phyloP scores from a whole-genome alignment of 352 stramenopile species.

The Globisporangium nagaii region DNA sequence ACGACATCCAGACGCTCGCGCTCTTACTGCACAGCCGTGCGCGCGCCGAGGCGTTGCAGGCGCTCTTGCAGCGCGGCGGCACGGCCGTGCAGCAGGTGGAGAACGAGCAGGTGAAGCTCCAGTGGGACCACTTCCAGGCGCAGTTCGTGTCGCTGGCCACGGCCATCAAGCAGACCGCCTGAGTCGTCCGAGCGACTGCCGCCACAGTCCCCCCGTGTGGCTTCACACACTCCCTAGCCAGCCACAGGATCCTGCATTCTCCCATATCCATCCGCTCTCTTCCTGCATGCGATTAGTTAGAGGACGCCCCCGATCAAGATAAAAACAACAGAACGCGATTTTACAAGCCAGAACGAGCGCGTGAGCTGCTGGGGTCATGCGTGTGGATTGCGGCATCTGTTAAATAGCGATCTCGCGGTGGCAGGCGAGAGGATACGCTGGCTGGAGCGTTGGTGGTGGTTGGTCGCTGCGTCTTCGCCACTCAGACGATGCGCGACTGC shows the following conservation, averaged over 20 bases:
- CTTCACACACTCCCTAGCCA: neutral
- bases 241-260: neutral
- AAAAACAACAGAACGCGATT: too few relatives aligned
- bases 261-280: too few relatives aligned
- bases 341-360: too few relatives aligned
- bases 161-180: constrained; percentile 67
- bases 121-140: constrained; percentile 61
- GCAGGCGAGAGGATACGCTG: neutral
- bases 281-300: too few relatives aligned
- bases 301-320: too few relatives aligned
- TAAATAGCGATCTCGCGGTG: too few relatives aligned
- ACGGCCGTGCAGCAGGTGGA: constrained; percentile 42
- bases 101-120: constrained; percentile 38
- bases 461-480: neutral
- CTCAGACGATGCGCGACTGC: constrained; percentile 7
- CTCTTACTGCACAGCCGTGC: constrained; percentile 74
- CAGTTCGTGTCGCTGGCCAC: constrained; percentile 74
- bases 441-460: neutral
- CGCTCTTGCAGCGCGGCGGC: constrained; percentile 64
- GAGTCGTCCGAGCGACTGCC: neutral
- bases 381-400: too few relatives aligned
- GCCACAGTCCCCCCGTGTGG: neutral
- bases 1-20: constrained; percentile 52
- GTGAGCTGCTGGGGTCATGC: too few relatives aligned
- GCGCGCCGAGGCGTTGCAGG: constrained; percentile 64